Evolutionary conservation across 768 basidiomycete species (phyloP), one percentile per base, ranked within the genome.

Genomic region (Clavulina sp.): DNA sequence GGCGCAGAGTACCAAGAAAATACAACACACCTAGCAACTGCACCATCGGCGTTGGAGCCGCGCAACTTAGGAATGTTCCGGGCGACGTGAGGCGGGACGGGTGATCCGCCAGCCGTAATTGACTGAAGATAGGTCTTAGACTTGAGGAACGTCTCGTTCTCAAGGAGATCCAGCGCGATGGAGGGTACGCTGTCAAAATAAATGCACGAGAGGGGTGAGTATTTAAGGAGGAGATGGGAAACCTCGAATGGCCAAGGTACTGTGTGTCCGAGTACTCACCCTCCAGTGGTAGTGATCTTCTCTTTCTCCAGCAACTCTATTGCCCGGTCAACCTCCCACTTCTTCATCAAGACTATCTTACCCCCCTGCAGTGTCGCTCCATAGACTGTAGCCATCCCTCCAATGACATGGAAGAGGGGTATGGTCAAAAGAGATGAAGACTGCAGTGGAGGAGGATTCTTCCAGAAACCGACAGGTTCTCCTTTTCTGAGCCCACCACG

Each of bases 361-460:
- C 70, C 67, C 33, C 77, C 77, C 33, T 64, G 23, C 54, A 47
- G 18, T 30, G 50, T 31, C n/a, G 40, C 32, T 44, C 54, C 26
- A 44, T 65, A 69, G 52, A 62, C 71, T 68, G 54, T 70, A 59
- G 71, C 75, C 3, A 73, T 75, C 7, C 63, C 68, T 3, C 75
- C 78, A 5, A 77, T 77, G 32, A 78, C 78, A 63, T 81, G 80
- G 62, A 83, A 81, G 6, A 83, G 63, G 2, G 80, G 80, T 19
- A 13, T 34, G 30, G 52, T 4, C 18, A 54, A 24, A 23, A 51
- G 29, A 41, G 29, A 54, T 51, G 21, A 7, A 43, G 43, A 18
- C 31, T 48, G 48, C 33, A 18, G 24, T 23, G 49, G 28, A 19
- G 23, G 16, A 4, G 54, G 38, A 7, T 48, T n/a, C n/a, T n/a